Base-by-base conservation (phyloP, 2,329 filamentous ascomycete species). In the Neophaeococcomyces mojaviensis region DNA sequence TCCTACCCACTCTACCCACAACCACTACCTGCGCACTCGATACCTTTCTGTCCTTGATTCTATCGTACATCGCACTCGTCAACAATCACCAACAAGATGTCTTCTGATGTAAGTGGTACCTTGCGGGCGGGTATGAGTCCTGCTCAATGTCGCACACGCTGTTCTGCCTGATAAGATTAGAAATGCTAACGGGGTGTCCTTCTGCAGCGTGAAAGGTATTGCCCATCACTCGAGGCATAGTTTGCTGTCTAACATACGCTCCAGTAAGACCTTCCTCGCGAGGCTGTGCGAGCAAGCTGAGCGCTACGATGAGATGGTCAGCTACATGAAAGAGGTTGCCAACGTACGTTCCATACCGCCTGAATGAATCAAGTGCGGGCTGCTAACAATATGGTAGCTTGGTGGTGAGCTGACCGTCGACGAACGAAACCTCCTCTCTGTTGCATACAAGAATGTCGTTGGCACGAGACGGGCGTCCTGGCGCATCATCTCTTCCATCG, bases 281-380 rank as follows among this genome's bases (percentile, higher is more conserved):
- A 84, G 92, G 77, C 88, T 98, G 69, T 97, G 92, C 80, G 92
- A 97, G 86, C 92, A 98, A 83, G 92, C 92, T 69, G 92, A 97
- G 81, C 90, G 90, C 69, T 98, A 98, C 76, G 90, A 98, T 90
- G 92, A 97, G 77, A 97, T 97, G 90, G 90, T 97, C 63, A 88
- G 83, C 68, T 96, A 90, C 78, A 97, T 97, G 92, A 97, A 97
- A 87, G 88, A 96, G 84, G 90, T 97, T 64, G 90, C 90, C 72
- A 94, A 95, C 77, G 82, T 85, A 81, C 62, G 66, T 61, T 46
- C 56, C 51, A 55, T 48, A 28, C 50, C 32, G 37, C 46, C 46
- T 33, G 39, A 43, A 30, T 30, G 10, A 38, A 31, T 12, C 20
- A 39, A 5, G 42, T 9, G 5, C 7, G 36, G 41, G 39, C 38